Base-by-base conservation (phyloP, 345 rosid genomes). In the Abelmoschus esculentus region DNA sequence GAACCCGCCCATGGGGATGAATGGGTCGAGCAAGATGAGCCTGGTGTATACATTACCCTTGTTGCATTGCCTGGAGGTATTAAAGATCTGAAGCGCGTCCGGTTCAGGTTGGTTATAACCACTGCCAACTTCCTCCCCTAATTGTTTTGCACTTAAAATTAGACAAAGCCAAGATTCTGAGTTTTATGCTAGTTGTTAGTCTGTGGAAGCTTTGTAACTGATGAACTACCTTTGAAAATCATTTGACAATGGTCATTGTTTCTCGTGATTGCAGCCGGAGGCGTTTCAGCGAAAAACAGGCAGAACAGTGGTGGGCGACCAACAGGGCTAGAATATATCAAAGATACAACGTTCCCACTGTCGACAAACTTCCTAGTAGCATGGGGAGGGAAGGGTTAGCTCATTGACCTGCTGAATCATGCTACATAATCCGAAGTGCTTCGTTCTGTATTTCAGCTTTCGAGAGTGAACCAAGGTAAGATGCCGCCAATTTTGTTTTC, bases 231-330 rank as follows among this genome's bases (percentile, higher is more conserved):
- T 66, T 44, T 66, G 57, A 14, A 69, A 7, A 10, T 55, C 40
- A 10, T 59, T 70, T 44, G 40, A 58, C 44, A 0, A 57, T 58
- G 56, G 31, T 28, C 13, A 19, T 15, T 64, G 9, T 64, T 49
- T 49, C 26, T 56, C 40, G 9, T 64, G 26, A 53, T 31, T 70
- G 77, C 85, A 89, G 96, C 73, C 90, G 92, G 36, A 89, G 82
- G 79, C 80, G 82, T 62, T 89, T 89, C 81, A 85, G 82, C 7
- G 96, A 89, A 81, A 86, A 87, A 66, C 89, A 89, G 80, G 92
- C 96, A 13, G 96, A 86, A 71, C 86, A 85, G 66, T 87, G 96
- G 96, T 89, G 96, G 96, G 85, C 86, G 26, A 82, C 82, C 58
- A 89, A 89, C 80, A 79, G 90, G 56, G 88, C 81, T 47, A 80